Percentiles rank a stretch among this genome's conserved stretches.
Conservation (phyloP, 2,329 filamentous ascomycete genomes). For the Aquanectria penicillioides region DNA sequence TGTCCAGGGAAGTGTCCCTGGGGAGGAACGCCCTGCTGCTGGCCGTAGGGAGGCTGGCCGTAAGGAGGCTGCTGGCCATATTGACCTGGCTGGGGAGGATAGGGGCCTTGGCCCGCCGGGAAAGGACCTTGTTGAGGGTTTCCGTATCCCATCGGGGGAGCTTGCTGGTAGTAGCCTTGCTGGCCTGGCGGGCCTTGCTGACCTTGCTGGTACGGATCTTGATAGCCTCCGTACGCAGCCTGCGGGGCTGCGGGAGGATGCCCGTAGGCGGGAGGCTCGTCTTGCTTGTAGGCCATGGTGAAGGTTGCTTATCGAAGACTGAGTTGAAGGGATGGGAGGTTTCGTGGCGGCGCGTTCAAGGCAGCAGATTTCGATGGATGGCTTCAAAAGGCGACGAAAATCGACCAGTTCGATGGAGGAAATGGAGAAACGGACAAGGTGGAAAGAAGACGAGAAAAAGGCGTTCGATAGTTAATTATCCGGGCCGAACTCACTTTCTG, state of each 20-base stretch:
- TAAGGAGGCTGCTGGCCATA: conserved; percentile 47
- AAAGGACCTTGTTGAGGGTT: conserved; percentile 49
- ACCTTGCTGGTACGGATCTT: conserved; percentile 44
- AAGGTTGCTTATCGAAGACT: conserved; percentile 20
- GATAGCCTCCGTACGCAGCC: conserved; percentile 56
- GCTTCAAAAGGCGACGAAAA: conserved; percentile 1
- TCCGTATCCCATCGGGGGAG: conserved; percentile 45
- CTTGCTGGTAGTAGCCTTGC: conserved; percentile 42
- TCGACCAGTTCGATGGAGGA: conserved; percentile 12
- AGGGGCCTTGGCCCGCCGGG: conserved; percentile 47
- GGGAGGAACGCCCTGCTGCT: conserved; percentile 17
- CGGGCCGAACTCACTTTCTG: conserved; percentile 31
- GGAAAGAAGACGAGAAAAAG: conserved; percentile 6
- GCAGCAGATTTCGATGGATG: neutral
- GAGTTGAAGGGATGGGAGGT: neutral
- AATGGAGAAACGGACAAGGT: conserved; percentile 3
- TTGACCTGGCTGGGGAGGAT: conserved; percentile 48
- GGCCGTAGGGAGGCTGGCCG: conserved; percentile 45
- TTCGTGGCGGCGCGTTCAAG: conserved; percentile 7
- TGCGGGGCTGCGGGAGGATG: conserved; percentile 51
- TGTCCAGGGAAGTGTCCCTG: conserved; percentile 1
- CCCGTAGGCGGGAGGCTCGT: conserved; percentile 61
- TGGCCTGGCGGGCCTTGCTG: conserved; percentile 40
- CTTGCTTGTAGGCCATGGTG: conserved; percentile 52
- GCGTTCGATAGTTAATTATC: conserved; percentile 23